Percentiles rank a stretch among this genome's conserved stretches.
phyloP scores from a whole-genome alignment of 2,329 filamentous ascomycete species.

The Esteya vermicola region DNA sequence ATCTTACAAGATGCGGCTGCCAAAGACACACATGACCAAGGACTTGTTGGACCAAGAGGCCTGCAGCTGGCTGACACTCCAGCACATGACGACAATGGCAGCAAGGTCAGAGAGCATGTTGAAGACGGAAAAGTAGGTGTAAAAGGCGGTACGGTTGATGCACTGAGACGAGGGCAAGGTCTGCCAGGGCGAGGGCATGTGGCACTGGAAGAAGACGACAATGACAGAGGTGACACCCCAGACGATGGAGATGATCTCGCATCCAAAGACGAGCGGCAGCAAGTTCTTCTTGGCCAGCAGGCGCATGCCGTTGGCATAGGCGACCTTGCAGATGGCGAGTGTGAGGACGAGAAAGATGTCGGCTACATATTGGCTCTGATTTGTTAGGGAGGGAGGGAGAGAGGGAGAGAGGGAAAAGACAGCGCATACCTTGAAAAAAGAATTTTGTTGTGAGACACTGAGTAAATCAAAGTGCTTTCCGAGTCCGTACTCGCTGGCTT shows the following conservation, averaged over 20 bases:
- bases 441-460: not conserved
- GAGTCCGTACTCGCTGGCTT: slow-evolving; percentile 1
- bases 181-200: not conserved
- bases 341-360: slow-evolving; percentile 1
- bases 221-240: not conserved
- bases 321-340: not conserved
- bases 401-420: not conserved
- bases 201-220: slow-evolving; percentile 3
- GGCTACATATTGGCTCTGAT: slow-evolving; percentile 2
- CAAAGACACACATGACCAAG: not conserved
- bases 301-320: slow-evolving; percentile 1
- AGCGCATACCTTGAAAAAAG: slow-evolving; percentile 1
- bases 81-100: not conserved
- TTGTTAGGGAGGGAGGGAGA: not conserved
- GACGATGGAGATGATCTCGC: not conserved
- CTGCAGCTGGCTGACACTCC: slow-evolving; percentile 1
- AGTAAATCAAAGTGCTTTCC: not conserved
- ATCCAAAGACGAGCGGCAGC: not conserved
- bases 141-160: not conserved
- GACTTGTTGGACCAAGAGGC: not conserved
- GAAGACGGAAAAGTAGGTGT: slow-evolving; percentile 2
- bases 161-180: not conserved
- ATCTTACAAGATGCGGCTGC: slow-evolving; percentile 1
- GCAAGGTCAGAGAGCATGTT: slow-evolving; percentile 1
- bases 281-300: not conserved